Evolutionary conservation across 305 asterid species (phyloP).

Genomic region (Fraxinus sp.): DNA sequence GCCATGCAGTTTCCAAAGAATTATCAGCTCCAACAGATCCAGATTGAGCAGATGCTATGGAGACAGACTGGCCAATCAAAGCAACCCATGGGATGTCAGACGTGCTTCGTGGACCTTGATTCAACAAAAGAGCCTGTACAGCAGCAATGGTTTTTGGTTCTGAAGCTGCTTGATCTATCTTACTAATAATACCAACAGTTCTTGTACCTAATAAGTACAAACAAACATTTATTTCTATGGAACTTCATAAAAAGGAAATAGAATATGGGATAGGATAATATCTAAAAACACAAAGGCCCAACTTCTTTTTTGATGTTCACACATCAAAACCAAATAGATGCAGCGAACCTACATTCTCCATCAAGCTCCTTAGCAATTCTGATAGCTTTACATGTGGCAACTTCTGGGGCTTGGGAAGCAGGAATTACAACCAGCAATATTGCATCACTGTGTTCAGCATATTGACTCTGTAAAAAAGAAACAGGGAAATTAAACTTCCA

Average conservation of each 20-base stretch:
- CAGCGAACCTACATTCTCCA: slow-evolving; percentile 74
- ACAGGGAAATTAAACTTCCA: slow-evolving; percentile 20
- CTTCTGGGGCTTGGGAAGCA: slow-evolving; percentile 94
- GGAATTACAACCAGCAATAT: slow-evolving; percentile 90
- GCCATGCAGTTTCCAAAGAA: slow-evolving; percentile 98
- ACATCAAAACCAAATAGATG: slow-evolving; percentile 23
- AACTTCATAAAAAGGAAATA: slow-evolving; percentile 3
- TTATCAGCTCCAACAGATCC: slow-evolving; percentile 82
- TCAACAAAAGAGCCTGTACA: slow-evolving; percentile 88
- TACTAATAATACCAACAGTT: slow-evolving; percentile 96
- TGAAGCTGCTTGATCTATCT: slow-evolving; percentile 93
- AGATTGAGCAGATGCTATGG: slow-evolving; percentile 94
- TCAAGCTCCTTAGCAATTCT: slow-evolving; percentile 96
- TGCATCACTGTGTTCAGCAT: slow-evolving; percentile 88
- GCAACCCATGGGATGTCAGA: slow-evolving; percentile 98
- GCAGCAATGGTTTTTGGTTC: slow-evolving; percentile 93
- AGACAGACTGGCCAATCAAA: slow-evolving; percentile 94
- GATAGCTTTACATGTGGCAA: slow-evolving; percentile 86
- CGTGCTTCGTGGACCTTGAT: slow-evolving; percentile 95
- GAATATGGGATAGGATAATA: slow-evolving; percentile 8
- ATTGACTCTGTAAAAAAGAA: slow-evolving; percentile 61
- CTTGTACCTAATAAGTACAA: slow-evolving; percentile 65
- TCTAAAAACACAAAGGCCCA: slow-evolving; percentile 9
- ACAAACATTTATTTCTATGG: slow-evolving; percentile 13
- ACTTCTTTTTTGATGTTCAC: slow-evolving; percentile 1